Percentiles rank a stretch among this genome's conserved stretches.
Evolutionary conservation across 768 basidiomycete species (phyloP).

Genomic region (Kwoniella mangroviensis): DNA sequence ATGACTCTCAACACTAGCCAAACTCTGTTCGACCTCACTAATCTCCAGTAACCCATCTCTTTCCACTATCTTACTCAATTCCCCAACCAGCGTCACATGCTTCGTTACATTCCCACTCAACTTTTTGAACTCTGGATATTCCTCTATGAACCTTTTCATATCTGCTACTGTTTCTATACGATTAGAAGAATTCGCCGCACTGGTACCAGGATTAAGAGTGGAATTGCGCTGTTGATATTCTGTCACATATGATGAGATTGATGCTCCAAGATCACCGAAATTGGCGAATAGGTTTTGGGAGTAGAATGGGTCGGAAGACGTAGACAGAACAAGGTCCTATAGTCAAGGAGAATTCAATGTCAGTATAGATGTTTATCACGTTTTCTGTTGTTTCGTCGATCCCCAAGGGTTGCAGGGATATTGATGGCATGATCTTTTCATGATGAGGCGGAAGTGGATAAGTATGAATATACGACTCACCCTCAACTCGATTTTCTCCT

Average conservation of each 20-base stretch:
- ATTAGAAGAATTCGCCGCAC: slow-evolving; percentile 56
- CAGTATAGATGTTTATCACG: no score
- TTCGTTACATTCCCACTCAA: slow-evolving; percentile 98
- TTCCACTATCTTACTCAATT: slow-evolving; percentile 87
- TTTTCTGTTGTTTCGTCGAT: no score
- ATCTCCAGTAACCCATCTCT: slow-evolving; percentile 83
- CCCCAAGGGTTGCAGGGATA: not conserved
- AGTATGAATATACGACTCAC: slow-evolving; percentile 60
- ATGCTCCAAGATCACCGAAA: slow-evolving; percentile 93
- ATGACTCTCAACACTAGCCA: slow-evolving; percentile 84
- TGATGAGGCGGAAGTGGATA: not conserved
- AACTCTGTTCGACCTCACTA: slow-evolving; percentile 93
- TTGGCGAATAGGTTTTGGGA: slow-evolving; percentile 86
- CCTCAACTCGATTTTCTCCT: slow-evolving; percentile 80
- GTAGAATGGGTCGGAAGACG: slow-evolving; percentile 91
- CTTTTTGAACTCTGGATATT: slow-evolving; percentile 96
- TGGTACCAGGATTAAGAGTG: slow-evolving; percentile 64
- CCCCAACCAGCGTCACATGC: slow-evolving; percentile 95
- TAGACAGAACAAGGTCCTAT: slow-evolving; percentile 91
- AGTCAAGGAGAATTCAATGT: not conserved
- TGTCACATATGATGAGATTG: slow-evolving; percentile 88
- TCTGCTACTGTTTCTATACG: slow-evolving; percentile 91
- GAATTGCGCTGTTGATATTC: slow-evolving; percentile 67
- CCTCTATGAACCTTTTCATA: slow-evolving; percentile 97
- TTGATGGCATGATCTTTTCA: not conserved